These are phyloP conservation scores for Trichoderma polysporum DNA, from an alignment of 2,329 filamentous ascomycete species.

Conservation along the genomic window DNA sequence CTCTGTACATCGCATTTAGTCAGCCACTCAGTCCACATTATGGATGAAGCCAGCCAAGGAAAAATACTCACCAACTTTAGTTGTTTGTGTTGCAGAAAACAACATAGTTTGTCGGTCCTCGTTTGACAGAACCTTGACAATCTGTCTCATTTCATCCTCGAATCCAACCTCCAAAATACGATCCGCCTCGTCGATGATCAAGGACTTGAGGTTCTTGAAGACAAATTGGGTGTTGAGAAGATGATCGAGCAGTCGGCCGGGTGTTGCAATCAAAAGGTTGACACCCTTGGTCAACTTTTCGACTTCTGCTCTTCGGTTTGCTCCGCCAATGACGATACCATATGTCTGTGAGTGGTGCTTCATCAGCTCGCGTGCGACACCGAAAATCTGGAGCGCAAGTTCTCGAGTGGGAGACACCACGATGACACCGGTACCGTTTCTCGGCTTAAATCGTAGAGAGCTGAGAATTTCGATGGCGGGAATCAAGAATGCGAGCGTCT, in stretches of 20 bases:
- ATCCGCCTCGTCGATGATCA: conserved; percentile 96
- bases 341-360: conserved; percentile 90
- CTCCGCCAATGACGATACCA: conserved; percentile 93
- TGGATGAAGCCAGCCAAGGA: background rate
- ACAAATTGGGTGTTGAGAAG: conserved; percentile 83
- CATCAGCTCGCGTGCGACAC: conserved; percentile 91
- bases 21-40: background rate
- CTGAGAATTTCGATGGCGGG: conserved; percentile 92
- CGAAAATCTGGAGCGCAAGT: conserved; percentile 78
- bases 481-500: conserved; percentile 92
- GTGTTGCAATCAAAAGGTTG: conserved; percentile 91
- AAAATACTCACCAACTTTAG: conserved; percentile 65
- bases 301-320: conserved; percentile 84
- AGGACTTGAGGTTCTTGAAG: conserved; percentile 88
- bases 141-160: conserved; percentile 96
- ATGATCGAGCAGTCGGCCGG: conserved; percentile 89
- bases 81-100: conserved; percentile 98
- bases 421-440: conserved; percentile 90
- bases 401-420: conserved; percentile 77
- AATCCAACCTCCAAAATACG: conserved; percentile 96
- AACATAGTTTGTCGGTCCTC: conserved; percentile 91
- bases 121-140: conserved; percentile 88
- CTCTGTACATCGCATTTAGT: conserved; percentile 47
- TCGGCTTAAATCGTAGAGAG: conserved; percentile 87
- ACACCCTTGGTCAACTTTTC: conserved; percentile 94